These are phyloP conservation scores for Colletotrichum sp. DNA, from an alignment of 2,329 filamentous ascomycete genomes.

Conservation along the genomic window DNA sequence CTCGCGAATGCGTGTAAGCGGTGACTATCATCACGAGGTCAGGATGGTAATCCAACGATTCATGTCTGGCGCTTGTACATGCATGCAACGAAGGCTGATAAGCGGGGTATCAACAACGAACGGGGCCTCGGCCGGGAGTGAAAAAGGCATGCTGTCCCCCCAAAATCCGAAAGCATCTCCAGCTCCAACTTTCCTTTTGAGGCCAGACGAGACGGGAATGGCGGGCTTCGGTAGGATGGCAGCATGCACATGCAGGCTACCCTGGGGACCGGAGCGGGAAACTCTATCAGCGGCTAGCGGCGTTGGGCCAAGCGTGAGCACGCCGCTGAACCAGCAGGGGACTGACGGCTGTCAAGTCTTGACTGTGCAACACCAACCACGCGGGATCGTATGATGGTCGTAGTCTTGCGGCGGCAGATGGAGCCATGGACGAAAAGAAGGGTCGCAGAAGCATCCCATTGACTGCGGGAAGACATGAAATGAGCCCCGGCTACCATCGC, in stretches of 20 bases:
- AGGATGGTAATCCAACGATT: conserved; percentile 1
- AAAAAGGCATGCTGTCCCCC: background rate
- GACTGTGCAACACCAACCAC: background rate
- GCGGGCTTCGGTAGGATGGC: conserved; percentile 4
- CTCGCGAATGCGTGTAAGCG: background rate
- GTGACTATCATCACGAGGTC: background rate
- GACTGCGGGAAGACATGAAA: background rate
- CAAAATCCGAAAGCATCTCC: conserved; percentile 8
- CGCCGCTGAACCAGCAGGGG: background rate
- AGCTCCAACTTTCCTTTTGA: background rate
- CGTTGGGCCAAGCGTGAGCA: conserved; percentile 1
- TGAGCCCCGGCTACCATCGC: background rate
- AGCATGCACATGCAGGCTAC: conserved; percentile 7
- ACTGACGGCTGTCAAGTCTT: background rate
- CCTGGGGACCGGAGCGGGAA: conserved; percentile 5
- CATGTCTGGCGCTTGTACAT: background rate
- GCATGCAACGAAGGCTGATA: conserved; percentile 5
- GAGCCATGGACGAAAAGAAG: background rate
- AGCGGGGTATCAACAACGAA: conserved; percentile 2
- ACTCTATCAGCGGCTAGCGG: conserved; percentile 13
- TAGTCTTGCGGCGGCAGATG: background rate
- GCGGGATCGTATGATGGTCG: conserved; percentile 7
- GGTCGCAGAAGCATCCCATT: conserved; percentile 1
- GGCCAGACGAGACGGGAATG: conserved; percentile 15
- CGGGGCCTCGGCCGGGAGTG: background rate